phyloP scores from a whole-genome alignment of 2,329 filamentous ascomycete genomes.

The Fusarium brevicatenulatum region DNA sequence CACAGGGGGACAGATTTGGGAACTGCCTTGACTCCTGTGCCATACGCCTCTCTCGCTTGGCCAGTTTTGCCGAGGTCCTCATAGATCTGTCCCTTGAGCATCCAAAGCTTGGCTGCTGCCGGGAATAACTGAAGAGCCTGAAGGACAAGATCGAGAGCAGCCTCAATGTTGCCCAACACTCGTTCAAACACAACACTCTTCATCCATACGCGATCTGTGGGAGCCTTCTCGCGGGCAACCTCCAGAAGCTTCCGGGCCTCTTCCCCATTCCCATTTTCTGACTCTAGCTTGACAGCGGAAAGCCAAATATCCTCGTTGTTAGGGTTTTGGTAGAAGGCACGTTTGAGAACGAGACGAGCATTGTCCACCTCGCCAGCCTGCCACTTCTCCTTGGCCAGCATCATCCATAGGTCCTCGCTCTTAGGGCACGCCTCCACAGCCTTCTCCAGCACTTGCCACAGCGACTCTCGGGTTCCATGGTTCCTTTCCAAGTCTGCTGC shows the following conservation, averaged over 20 bases:
- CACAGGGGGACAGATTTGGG: slow-evolving; percentile 87
- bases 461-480: slow-evolving; percentile 83
- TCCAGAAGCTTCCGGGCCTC: slow-evolving; percentile 84
- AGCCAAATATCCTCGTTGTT: slow-evolving; percentile 99
- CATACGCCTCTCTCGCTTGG: slow-evolving; percentile 90
- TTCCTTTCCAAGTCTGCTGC: slow-evolving; percentile 91
- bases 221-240: slow-evolving; percentile 86
- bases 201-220: slow-evolving; percentile 97
- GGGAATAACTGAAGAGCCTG: slow-evolving; percentile 90
- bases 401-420: slow-evolving; percentile 93
- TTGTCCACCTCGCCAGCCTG: slow-evolving; percentile 87
- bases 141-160: slow-evolving; percentile 86
- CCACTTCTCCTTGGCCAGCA: slow-evolving; percentile 95
- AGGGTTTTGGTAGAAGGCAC: slow-evolving; percentile 93
- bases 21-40: slow-evolving; percentile 86
- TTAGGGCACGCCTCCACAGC: slow-evolving; percentile 93
- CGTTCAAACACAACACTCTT: slow-evolving; percentile 95
- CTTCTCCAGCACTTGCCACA: slow-evolving; percentile 89
- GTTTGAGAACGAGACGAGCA: slow-evolving; percentile 83
- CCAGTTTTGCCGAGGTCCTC: slow-evolving; percentile 81
- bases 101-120: slow-evolving; percentile 88
- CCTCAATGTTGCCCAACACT: slow-evolving; percentile 80
- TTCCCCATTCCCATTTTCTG: slow-evolving; percentile 84
- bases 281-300: slow-evolving; percentile 94
- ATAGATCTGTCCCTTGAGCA: slow-evolving; percentile 99